Base-by-base conservation (phyloP, 2,329 filamentous ascomycete species). In the Boeremia exigua region DNA sequence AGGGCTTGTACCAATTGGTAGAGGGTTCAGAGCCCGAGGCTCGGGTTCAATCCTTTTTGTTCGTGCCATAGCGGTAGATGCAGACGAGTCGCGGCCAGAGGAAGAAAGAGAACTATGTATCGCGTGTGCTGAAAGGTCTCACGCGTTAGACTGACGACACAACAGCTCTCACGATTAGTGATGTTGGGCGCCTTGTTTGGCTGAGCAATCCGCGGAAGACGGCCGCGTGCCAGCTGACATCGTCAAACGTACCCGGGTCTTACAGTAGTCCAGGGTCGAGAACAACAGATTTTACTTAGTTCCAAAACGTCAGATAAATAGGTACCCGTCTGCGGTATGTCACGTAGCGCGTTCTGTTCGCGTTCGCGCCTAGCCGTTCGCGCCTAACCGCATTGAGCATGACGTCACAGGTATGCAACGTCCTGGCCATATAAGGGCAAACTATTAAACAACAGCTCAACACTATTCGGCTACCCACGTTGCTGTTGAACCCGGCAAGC, bases 1-100 rank as follows among this genome's bases (percentile, higher is more conserved):
- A 0, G 62, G 27, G 32, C 50, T 14, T 23, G 62, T 68, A 27
- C 51, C 39, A 34, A 37, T 32, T 11, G 59, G 62, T 9, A 49
- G 27, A 29, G 62, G 59, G 8, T 47, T 25, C 7, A 57, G n/a
- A 19, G 49, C 6, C 19, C 19, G 34, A 30, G 53, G 32, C 14
- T 38, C 46, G 10, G 59, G 33, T 2, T 17, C 19, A 11, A 23
- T 17, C 5, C 19, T 14, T n/a, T 30, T 27, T n/a, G 29, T 29
- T 15, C 29, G 34, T 36, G 40, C n/a, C 46, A 51, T 51, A 6
- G 1, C 3, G 19, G 6, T 29, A 6, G 15, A 17, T 36, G 11
- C 4, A 30, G 14, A 19, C 29, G 8, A 11, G n/a, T 14, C 28
- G 10, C 6, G 6, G 12, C 4, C 14, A 27, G 17, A 40, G 17